Evolutionary conservation across 495 filamentous ascomycete genomes (phyloP).

Genomic region (Staphylotrichum longicolle): DNA sequence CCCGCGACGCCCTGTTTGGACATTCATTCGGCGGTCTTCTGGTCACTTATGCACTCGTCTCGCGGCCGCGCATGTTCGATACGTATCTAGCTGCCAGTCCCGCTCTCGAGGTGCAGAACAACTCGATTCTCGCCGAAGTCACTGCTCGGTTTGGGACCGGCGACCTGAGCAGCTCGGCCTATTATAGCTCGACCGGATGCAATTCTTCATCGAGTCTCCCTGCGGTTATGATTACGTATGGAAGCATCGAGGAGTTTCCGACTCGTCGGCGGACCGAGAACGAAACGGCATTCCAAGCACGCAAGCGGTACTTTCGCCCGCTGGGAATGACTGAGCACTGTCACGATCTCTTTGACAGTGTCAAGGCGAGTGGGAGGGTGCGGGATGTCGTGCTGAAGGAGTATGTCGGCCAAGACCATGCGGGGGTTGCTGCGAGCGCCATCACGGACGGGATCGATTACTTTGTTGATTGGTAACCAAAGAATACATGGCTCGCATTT

Average conservation of each 20-base stretch:
- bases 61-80: conserved; percentile 22
- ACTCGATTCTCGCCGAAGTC: conserved; percentile 22
- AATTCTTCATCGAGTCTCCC: conserved; percentile 1
- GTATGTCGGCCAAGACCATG: conserved; percentile 29
- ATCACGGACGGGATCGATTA: conserved; percentile 30
- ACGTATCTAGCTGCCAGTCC: conserved; percentile 25
- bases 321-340: conserved; percentile 21
- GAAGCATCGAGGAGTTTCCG: conserved; percentile 26
- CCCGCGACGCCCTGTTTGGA: conserved; percentile 26
- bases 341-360: conserved; percentile 25
- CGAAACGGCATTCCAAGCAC: conserved; percentile 22
- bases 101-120: conserved; percentile 16
- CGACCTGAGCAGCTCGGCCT: neutral
- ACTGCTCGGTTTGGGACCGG: conserved; percentile 14
- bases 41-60: conserved; percentile 20
- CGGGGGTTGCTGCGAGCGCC: conserved; percentile 23
- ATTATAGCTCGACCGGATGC: conserved; percentile 1
- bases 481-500: too few species aligned
- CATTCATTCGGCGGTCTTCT: conserved; percentile 28
- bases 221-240: conserved; percentile 24
- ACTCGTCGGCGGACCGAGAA: conserved; percentile 22
- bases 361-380: conserved; percentile 20
- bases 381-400: conserved; percentile 27
- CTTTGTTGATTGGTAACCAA: conserved; percentile 29
- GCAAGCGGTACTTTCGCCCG: conserved; percentile 12